Conservation (phyloP, 352 stramenopile genomes). For the Saprolegnia diclina region DNA sequence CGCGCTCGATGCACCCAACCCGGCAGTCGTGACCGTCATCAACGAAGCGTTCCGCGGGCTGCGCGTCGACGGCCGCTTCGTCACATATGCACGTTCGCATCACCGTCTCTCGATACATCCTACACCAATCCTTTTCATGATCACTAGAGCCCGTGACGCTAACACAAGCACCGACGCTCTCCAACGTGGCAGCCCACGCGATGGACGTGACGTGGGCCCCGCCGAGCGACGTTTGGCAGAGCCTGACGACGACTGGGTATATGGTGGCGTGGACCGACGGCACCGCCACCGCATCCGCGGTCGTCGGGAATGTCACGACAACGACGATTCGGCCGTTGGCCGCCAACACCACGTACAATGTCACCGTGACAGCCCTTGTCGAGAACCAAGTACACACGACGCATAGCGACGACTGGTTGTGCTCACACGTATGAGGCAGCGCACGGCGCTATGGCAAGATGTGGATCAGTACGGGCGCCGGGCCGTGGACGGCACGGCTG, state of each 20-base stretch:
- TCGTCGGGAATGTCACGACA: conserved; percentile 88
- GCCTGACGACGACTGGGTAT: conserved; percentile 83
- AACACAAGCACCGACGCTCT: conserved; percentile 38
- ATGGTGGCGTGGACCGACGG: conserved; percentile 52
- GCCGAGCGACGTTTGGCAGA: conserved; percentile 53
- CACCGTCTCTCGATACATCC: neutral
- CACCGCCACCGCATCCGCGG: conserved; percentile 32
- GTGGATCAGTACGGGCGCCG: conserved; percentile 87
- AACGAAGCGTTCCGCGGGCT: conserved; percentile 59
- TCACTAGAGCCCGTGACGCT: conserved; percentile 33
- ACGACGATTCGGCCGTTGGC: conserved; percentile 77
- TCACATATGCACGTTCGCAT: conserved; percentile 51
- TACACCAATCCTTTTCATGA: neutral
- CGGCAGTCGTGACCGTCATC: conserved; percentile 53
- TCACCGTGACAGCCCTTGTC: conserved; percentile 66
- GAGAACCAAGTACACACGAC: conserved; percentile 65
- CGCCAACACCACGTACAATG: conserved; percentile 57
- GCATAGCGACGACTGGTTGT: neutral
- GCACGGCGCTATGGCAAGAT: conserved; percentile 38
- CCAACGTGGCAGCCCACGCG: conserved; percentile 69
- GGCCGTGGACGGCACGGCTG: conserved; percentile 36
- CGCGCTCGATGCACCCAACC: conserved; percentile 31
- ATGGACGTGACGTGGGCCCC: conserved; percentile 81
- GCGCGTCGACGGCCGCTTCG: conserved; percentile 45
- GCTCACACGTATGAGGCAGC: conserved; percentile 4